Evolutionary conservation across 2,329 filamentous ascomycete genomes (phyloP), one percentile per base, ranked within the genome.

Genomic region (Aspergillus pseudotamarii): DNA sequence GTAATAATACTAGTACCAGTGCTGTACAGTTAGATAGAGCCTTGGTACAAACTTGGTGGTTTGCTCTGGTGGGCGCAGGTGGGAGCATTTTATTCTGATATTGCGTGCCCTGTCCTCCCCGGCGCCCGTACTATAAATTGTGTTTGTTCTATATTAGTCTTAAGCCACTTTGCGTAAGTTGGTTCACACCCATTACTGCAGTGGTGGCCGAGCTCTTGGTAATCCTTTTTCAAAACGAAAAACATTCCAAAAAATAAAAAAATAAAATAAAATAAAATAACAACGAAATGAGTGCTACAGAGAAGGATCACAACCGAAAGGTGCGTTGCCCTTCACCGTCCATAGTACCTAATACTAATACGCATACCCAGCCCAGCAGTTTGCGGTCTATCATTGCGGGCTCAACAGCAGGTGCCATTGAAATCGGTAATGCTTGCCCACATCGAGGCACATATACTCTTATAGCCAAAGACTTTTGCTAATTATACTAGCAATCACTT

Each of bases 351-450:
- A 54, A 34, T 55, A 57, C 70, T 75, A 63, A 73, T 64, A 43
- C 68, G 73, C 74, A 11, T 43, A 32, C 30, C 10, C 32, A 89
- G 80, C 92, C 94, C 54, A 97, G 91, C 74, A 87, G 91, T 56
- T 80, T 97, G 76, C 91, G 95, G 70, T 97, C 93, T 64, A 92
- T 98, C 72, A 84, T 98, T 71, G 95, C 95, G 61, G 95, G 95
- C 67, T 92, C 93, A 61, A 91, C 91, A n/a, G 95, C 94, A 60
- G 95, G 95, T 73, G 95, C 94, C 60, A 87, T 98, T 69, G 94
- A 99, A 81, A 98, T 98, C 78, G 88, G 91, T 94, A 83, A 71
- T 16, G n/a, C 41, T 38, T 6, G 12, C 14, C 26, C 26, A 32
- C 28, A 21, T 32, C 10, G 16, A 57, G 34, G 26, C 43, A 48